Conservation (phyloP, 2,329 filamentous ascomycete species). For the Colletotrichum kahawae region DNA sequence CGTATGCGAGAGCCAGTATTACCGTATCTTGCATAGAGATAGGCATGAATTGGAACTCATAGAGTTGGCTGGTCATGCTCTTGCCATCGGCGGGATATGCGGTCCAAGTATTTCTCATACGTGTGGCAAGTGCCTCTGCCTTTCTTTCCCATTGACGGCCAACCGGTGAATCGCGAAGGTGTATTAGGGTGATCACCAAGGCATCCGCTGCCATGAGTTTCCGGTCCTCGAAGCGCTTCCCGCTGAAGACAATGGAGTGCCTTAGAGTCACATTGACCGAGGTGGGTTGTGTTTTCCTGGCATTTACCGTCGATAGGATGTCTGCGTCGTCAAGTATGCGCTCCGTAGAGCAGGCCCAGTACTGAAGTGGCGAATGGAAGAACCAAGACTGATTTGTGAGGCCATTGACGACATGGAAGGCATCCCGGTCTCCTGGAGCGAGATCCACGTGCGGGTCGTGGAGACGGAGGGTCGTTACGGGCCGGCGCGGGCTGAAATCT, state of each 20-base stretch:
- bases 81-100: constrained; percentile 67
- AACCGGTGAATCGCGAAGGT: constrained; percentile 68
- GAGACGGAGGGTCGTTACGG: constrained; percentile 25
- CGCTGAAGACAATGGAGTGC: constrained; percentile 81
- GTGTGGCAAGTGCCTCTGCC: constrained; percentile 56
- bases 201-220: constrained; percentile 75
- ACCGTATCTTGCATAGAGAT: constrained; percentile 71
- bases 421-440: constrained; percentile 52
- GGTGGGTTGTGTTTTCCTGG: constrained; percentile 64
- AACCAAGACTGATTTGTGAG: constrained; percentile 72
- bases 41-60: constrained; percentile 80
- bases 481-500: constrained; percentile 54
- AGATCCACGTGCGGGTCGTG: constrained; percentile 39
- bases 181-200: constrained; percentile 77
- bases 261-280: constrained; percentile 76
- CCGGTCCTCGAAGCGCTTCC: constrained; percentile 75
- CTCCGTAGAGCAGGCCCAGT: constrained; percentile 73
- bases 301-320: constrained; percentile 73
- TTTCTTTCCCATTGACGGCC: constrained; percentile 70
- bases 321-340: constrained; percentile 64
- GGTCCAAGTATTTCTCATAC: constrained; percentile 61
- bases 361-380: constrained; percentile 82
- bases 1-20: constrained; percentile 69
- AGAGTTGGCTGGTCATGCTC: constrained; percentile 63
- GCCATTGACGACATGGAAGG: constrained; percentile 64